Conservation (phyloP, 768 basidiomycete species). For the Lactifluus echinatus region DNA sequence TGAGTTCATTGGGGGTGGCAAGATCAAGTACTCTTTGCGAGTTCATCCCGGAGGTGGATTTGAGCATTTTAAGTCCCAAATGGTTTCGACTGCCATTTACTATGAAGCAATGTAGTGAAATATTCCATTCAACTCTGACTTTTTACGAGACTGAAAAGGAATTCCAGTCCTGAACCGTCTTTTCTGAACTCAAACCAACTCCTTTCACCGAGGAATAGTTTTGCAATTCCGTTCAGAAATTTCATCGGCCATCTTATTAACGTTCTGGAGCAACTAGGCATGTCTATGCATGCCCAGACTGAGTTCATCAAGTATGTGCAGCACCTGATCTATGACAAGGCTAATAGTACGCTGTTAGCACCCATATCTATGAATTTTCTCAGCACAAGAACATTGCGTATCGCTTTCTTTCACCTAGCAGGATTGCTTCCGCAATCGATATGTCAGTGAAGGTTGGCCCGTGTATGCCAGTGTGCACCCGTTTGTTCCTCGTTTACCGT, state of each 20-base stretch:
- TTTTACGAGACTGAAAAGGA: not conserved
- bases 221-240: conserved; percentile 73
- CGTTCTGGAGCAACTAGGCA: conserved; percentile 77
- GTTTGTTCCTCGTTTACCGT: conserved; percentile 80
- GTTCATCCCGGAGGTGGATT: conserved; percentile 80
- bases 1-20: conserved; percentile 54
- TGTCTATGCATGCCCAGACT: conserved; percentile 75
- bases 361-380: conserved; percentile 66
- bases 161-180: conserved; percentile 58
- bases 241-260: conserved; percentile 74
- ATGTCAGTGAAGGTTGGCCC: conserved; percentile 75
- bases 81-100: conserved; percentile 71
- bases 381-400: conserved; percentile 83
- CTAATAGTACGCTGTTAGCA: conserved; percentile 33
- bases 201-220: conserved; percentile 75
- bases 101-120: conserved; percentile 72
- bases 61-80: conserved; percentile 79
- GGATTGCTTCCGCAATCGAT: conserved; percentile 80
- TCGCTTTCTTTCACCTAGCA: conserved; percentile 72
- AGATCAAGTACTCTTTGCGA: conserved; percentile 75
- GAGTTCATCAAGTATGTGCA: conserved; percentile 65
- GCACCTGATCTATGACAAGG: not conserved
- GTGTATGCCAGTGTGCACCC: conserved; percentile 74
- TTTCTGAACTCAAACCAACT: conserved; percentile 75
- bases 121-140: not conserved